Percentiles rank a stretch among this genome's conserved stretches.
phyloP scores from a whole-genome alignment of 192 early-diverging fungal genomes.

The Phycomyces nitens region DNA sequence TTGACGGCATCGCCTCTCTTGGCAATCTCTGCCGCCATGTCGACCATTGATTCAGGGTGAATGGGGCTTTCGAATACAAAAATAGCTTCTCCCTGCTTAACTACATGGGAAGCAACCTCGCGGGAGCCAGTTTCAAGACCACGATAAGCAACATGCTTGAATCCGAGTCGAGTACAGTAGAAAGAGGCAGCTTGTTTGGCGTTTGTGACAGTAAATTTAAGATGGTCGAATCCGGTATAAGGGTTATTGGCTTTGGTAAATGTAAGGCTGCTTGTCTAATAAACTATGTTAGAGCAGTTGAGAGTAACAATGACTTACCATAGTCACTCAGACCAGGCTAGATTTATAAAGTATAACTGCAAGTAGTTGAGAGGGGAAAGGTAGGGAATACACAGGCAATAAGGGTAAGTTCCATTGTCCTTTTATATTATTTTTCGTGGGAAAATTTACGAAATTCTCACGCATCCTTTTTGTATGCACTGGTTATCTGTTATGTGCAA shows the following conservation, averaged over 20 bases:
- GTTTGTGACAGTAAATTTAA: constrained; percentile 87
- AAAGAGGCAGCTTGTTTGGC: constrained; percentile 94
- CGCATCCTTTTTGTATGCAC: no score
- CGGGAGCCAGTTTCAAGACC: constrained; percentile 94
- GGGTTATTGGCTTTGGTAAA: constrained; percentile 13
- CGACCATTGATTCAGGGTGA: constrained; percentile 68
- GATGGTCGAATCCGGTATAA: constrained; percentile 74
- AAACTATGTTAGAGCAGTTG: no score
- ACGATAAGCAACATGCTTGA: constrained; percentile 88
- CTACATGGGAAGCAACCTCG: constrained; percentile 83
- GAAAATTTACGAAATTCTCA: no score
- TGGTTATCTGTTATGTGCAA: no score
- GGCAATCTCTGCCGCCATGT: constrained; percentile 66
- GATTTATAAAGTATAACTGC: neutral
- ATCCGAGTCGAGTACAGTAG: constrained; percentile 92
- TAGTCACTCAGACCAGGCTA: constrained; percentile 5
- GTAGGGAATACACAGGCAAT: no score
- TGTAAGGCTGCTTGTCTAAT: constrained; percentile 9
- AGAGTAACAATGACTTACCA: no score
- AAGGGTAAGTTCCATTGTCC: no score
- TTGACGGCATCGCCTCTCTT: constrained; percentile 92
- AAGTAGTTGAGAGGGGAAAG: neutral
- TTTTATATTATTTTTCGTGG: no score
- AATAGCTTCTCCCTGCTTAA: constrained; percentile 71
- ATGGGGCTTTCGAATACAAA: constrained; percentile 94